Conservation (phyloP, 2,329 filamentous ascomycete genomes). For the Paraphaeosphaeria sporulosa region DNA sequence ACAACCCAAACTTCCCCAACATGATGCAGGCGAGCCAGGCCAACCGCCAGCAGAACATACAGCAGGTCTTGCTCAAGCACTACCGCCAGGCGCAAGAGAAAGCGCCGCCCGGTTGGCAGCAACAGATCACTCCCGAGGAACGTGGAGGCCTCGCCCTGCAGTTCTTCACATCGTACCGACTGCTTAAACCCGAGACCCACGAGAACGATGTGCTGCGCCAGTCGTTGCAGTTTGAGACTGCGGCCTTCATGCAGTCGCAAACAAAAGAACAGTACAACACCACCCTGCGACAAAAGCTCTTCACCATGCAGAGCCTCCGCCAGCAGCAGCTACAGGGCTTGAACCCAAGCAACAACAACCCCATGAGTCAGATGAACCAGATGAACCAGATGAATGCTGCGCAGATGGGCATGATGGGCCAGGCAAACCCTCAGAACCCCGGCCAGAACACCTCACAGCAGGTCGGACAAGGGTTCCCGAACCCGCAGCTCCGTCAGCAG, state of each 20-base stretch:
- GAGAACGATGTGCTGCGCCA: slow-evolving; percentile 38
- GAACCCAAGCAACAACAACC: slow-evolving; percentile 34
- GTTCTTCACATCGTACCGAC: slow-evolving; percentile 43
- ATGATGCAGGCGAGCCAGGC: slow-evolving; percentile 27
- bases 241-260: slow-evolving; percentile 32
- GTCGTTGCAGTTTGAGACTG: slow-evolving; percentile 40
- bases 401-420: slow-evolving; percentile 48
- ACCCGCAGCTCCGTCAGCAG: slow-evolving; percentile 58
- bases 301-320: slow-evolving; percentile 37
- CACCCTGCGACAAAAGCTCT: slow-evolving; percentile 40
- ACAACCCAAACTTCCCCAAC: slow-evolving; percentile 44
- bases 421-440: slow-evolving; percentile 42
- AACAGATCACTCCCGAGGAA: slow-evolving; percentile 39
- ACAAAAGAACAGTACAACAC: slow-evolving; percentile 43
- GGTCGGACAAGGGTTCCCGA: slow-evolving; percentile 53
- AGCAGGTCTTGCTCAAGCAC: slow-evolving; percentile 37
- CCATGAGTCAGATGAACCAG: slow-evolving; percentile 39
- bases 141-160: slow-evolving; percentile 41
- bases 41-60: slow-evolving; percentile 25
- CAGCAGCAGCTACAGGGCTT: slow-evolving; percentile 39
- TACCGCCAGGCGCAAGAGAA: slow-evolving; percentile 39
- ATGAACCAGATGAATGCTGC: slow-evolving; percentile 41
- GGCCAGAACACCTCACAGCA: slow-evolving; percentile 53
- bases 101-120: slow-evolving; percentile 43
- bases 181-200: slow-evolving; percentile 40